Percentiles rank a stretch among this genome's conserved stretches.
Conservation (phyloP, 2,329 filamentous ascomycete genomes). For the Apiospora koreana region DNA sequence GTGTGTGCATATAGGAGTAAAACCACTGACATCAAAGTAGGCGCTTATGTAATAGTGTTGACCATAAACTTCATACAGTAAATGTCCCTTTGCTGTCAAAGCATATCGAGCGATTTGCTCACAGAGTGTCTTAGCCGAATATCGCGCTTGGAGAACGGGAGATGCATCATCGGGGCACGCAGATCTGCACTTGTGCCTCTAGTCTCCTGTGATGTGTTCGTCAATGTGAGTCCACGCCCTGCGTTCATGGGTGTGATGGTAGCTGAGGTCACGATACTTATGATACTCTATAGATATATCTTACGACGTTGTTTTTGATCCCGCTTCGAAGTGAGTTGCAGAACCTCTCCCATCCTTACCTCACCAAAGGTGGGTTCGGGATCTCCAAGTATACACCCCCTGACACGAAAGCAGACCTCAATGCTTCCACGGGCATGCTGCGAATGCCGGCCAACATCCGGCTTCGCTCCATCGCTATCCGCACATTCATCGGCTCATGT, state of each 20-base stretch:
- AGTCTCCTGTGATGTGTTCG: conserved; percentile 59
- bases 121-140: conserved; percentile 47
- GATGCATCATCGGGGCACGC: conserved; percentile 64
- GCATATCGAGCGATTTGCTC: not conserved
- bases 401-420: conserved; percentile 42
- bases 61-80: conserved; percentile 64
- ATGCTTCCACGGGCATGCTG: conserved; percentile 52
- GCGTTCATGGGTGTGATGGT: not conserved
- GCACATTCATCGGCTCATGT: conserved; percentile 61
- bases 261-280: not conserved
- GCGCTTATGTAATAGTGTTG: conserved; percentile 46
- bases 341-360: not conserved
- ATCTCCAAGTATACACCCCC: not conserved
- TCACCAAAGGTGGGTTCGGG: not conserved
- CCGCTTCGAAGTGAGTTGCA: conserved; percentile 53
- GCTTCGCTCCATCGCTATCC: conserved; percentile 53
- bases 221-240: conserved; percentile 45
- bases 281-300: conserved; percentile 45
- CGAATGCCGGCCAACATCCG: conserved; percentile 41
- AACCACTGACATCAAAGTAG: conserved; percentile 29
- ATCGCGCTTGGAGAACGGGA: conserved; percentile 52
- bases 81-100: conserved; percentile 23
- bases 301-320: conserved; percentile 64
- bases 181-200: conserved; percentile 60
- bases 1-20: not conserved